Base-by-base conservation (phyloP, 495 filamentous ascomycete genomes). In the Talaromyces trachyspermus region DNA sequence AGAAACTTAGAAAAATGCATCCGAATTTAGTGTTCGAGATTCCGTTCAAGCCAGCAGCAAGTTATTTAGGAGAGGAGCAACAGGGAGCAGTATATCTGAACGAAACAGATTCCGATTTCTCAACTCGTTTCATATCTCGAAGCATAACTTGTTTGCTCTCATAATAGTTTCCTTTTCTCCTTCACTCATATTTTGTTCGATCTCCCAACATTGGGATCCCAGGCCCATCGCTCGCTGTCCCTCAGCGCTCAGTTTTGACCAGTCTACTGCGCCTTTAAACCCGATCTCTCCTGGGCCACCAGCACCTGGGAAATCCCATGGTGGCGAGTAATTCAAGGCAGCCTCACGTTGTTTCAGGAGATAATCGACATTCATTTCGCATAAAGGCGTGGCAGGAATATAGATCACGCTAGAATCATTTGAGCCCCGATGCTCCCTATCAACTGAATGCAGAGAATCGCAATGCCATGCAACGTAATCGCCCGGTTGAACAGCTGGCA, bases 381-480 rank as follows among this genome's bases (percentile, higher is more conserved):
- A 91, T 6, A 88, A 72, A 2, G 89, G 89, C 37, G 85, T 90
- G 6, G 85, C 79, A 0, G 89, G 89, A 47, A 95, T 94, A 54
- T 95, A 95, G 30, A 95, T 56, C 1, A 95, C 89, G 38, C 81
- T 86, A 0, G 82, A 84, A 57, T 95, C 89, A 0, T 69, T 63
- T 12, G 57, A 68, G 4, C 89, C 89, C 2, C 63, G 65, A 58
- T 95, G 89, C 7, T 79, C 65, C 43, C 80, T 85, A 56, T 95
- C 89, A 1, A 95, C 89, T 0, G 86, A 81, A 54, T 95, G 89
- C 80, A 54, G 76, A 61, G 80, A 50, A 41, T 95, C 89, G 55
- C 89, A 95, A 62, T 95, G 89, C 89, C 89, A 95, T 2, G 81
- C 81, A 1, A 95, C 89, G 59, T 84, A 94, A 58, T 95, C 89